Evolutionary conservation across 345 rosid species (phyloP).

Genomic region (Brassica juncea): DNA sequence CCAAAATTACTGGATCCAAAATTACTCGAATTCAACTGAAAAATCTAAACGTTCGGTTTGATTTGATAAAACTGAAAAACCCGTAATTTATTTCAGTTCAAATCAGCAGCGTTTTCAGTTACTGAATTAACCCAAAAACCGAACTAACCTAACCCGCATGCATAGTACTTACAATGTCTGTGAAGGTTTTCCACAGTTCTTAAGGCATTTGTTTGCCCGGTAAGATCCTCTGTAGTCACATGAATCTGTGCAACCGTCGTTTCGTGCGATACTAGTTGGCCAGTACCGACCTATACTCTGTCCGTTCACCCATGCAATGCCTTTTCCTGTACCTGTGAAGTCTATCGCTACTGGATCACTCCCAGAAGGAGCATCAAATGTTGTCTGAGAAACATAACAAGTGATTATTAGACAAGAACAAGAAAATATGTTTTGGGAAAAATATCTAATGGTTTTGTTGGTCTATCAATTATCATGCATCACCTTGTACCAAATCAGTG

Average conservation of each 20-base stretch:
- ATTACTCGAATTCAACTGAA: background rate
- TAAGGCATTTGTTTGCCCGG: constrained; percentile 68
- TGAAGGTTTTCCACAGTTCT: constrained; percentile 86
- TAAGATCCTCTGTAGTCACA: constrained; percentile 82
- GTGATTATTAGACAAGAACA: background rate
- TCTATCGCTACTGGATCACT: constrained; percentile 74
- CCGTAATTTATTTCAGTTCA: background rate
- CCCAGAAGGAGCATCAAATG: constrained; percentile 68
- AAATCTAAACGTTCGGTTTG: too few species aligned
- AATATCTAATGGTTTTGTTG: background rate
- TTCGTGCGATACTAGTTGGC: constrained; percentile 62
- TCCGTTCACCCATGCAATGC: constrained; percentile 97
- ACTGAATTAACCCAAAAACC: background rate
- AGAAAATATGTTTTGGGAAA: background rate
- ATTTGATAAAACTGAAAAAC: too few species aligned
- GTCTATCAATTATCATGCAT: background rate
- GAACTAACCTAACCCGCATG: background rate
- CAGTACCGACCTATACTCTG: constrained; percentile 95
- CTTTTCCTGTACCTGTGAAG: constrained; percentile 90
- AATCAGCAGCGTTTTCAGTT: background rate
- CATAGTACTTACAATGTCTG: constrained; percentile 68
- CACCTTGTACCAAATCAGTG: constrained; percentile 97
- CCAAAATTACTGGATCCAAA: background rate
- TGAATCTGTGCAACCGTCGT: constrained; percentile 59
- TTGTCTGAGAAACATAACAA: constrained; percentile 51